phyloP scores from a whole-genome alignment of 2,329 filamentous ascomycete species.

The Colletotrichum eremochloae region DNA sequence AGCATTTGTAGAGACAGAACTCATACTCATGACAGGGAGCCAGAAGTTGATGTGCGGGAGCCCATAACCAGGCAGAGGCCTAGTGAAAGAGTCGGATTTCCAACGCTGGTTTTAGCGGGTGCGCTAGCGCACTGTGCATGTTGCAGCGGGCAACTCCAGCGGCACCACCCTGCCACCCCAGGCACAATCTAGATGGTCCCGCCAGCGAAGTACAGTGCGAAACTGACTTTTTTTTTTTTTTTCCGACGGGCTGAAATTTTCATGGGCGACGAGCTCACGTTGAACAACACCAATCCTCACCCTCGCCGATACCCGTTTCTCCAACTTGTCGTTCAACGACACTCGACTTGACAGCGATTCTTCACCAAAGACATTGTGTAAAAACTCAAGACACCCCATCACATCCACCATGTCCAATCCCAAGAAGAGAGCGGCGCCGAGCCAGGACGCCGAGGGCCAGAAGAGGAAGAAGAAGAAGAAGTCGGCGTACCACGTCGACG shows the following conservation, averaged over 20 bases:
- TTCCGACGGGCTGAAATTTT: constrained; percentile 30
- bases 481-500: constrained; percentile 65
- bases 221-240: constrained; percentile 13
- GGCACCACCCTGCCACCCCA: background rate
- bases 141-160: background rate
- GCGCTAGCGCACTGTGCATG: constrained; percentile 17
- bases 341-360: background rate
- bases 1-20: background rate
- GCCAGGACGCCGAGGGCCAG: constrained; percentile 55
- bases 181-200: background rate
- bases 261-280: constrained; percentile 28
- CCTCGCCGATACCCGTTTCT: background rate
- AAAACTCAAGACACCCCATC: background rate
- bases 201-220: constrained; percentile 26
- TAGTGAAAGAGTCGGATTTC: background rate
- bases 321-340: background rate
- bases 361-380: background rate
- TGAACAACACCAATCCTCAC: constrained; percentile 19
- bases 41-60: background rate
- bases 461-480: constrained; percentile 70
- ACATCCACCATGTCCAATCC: constrained; percentile 53
- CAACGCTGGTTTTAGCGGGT: constrained; percentile 5
- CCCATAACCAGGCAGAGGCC: background rate
- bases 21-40: background rate
- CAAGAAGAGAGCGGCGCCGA: constrained; percentile 70